Conservation (phyloP, 2,329 filamentous ascomycete genomes). For the Uncinocarpus reesii region DNA sequence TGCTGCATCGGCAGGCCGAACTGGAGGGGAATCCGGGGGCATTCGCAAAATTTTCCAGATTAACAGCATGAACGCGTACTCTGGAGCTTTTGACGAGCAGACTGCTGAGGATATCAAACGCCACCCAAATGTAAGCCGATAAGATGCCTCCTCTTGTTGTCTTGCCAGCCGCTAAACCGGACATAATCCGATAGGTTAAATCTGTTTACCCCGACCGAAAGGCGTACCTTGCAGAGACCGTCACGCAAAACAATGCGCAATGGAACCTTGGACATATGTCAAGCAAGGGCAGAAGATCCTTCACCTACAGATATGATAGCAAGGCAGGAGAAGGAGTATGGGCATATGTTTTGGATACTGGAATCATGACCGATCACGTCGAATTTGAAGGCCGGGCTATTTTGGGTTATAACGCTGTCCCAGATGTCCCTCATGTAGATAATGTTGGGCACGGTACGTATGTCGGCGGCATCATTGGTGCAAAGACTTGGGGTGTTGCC, state of each 20-base stretch:
- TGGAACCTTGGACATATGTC: conserved; percentile 13
- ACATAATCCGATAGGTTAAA: background rate
- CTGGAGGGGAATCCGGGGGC: conserved; percentile 8
- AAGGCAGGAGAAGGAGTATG: conserved; percentile 11
- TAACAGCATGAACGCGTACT: conserved; percentile 10
- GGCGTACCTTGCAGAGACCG: conserved; percentile 6
- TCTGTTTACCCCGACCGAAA: conserved; percentile 8
- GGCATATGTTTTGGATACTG: conserved; percentile 12
- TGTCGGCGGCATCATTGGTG: conserved; percentile 10
- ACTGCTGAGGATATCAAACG: conserved; percentile 9
- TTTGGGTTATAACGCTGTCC: conserved; percentile 10
- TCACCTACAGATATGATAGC: conserved; percentile 9
- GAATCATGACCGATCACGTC: conserved; percentile 10
- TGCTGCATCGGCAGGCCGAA: background rate
- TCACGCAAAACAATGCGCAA: background rate
- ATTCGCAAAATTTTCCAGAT: conserved; percentile 12
- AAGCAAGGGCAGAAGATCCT: conserved; percentile 7
- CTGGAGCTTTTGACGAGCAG: conserved; percentile 10
- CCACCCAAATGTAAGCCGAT: conserved; percentile 9
- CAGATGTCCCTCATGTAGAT: conserved; percentile 2
- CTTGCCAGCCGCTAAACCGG: background rate
- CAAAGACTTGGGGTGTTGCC: conserved; percentile 12
- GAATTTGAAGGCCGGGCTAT: conserved; percentile 12
- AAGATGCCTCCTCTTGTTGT: background rate
- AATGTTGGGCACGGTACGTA: conserved; percentile 10